Conservation (phyloP, 1,139 yeast genomes). For the Williopsis jadinii region DNA sequence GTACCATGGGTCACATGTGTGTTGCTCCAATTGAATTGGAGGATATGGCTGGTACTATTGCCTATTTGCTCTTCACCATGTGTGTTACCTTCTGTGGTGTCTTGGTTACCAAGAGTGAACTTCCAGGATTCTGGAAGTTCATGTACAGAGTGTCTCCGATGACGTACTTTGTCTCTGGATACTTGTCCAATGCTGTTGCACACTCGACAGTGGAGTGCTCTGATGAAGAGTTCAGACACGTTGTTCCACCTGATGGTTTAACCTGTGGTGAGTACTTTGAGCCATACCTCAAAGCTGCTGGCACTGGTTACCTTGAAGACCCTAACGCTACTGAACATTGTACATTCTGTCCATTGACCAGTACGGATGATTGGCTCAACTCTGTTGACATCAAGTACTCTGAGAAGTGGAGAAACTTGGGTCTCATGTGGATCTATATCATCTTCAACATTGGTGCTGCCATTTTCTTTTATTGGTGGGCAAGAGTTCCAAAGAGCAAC, state of each 20-base stretch:
- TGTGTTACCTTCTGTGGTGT: conserved; percentile 81
- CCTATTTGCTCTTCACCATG: conserved; percentile 57
- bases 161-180: conserved; percentile 48
- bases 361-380: conserved; percentile 45
- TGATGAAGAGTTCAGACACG: conserved; percentile 35
- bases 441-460: conserved; percentile 46
- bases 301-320: conserved; percentile 48
- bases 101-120: conserved; percentile 50
- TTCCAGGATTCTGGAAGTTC: conserved; percentile 60
- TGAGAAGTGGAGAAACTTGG: conserved; percentile 65
- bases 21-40: conserved; percentile 57
- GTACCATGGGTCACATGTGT: conserved; percentile 59
- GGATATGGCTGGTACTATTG: conserved; percentile 71
- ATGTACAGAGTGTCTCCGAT: conserved; percentile 60
- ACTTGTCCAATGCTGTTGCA: conserved; percentile 35
- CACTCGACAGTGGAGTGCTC: conserved; percentile 6
- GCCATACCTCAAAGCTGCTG: conserved; percentile 38
- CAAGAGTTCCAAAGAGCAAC: conserved; percentile 59
- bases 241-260: conserved; percentile 43
- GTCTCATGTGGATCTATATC: conserved; percentile 37
- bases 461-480: conserved; percentile 58
- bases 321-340: conserved; percentile 40
- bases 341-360: conserved; percentile 40
- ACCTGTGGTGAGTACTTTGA: conserved; percentile 52
- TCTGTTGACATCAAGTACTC: conserved; percentile 35